A percentile compares a stretch with the other conserved stretches of the same genome.
phyloP scores from a whole-genome alignment of 164 flowering plant genomes.

The Umbellularia californica region DNA sequence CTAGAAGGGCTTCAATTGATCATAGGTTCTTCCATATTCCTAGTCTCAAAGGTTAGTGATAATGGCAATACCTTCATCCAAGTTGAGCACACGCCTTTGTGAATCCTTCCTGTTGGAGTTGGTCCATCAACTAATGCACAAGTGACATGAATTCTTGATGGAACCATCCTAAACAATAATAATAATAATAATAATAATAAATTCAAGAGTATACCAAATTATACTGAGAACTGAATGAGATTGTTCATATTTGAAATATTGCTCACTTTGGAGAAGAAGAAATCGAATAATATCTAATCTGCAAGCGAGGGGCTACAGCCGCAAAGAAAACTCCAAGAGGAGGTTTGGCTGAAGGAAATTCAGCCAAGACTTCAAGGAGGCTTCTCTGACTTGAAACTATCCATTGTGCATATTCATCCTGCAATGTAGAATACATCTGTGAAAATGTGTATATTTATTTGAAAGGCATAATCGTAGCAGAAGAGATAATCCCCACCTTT shows the following conservation, averaged over 20 bases:
- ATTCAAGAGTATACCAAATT: background rate
- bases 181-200: background rate
- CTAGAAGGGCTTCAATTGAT: background rate
- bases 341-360: conserved; percentile 88
- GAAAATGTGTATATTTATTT: background rate
- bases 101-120: conserved; percentile 82
- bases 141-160: conserved; percentile 88
- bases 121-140: conserved; percentile 83
- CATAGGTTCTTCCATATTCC: background rate
- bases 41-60: background rate
- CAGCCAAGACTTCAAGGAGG: conserved; percentile 91
- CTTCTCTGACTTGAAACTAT: conserved; percentile 84
- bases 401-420: conserved; percentile 98
- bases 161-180: conserved; percentile 54
- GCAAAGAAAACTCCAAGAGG: conserved; percentile 98
- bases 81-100: conserved; percentile 92
- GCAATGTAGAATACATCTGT: conserved; percentile 8
- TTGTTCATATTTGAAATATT: background rate
- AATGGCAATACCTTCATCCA: conserved; percentile 87
- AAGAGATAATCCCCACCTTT: conserved; percentile 44
- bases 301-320: conserved; percentile 84
- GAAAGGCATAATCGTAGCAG: background rate
- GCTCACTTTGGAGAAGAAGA: conserved; percentile 88
- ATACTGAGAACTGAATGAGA: background rate
- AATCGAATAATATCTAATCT: conserved; percentile 93